These are phyloP conservation scores for Didymella pomorum DNA, from an alignment of 2,329 filamentous ascomycete genomes.

Conservation along the genomic window DNA sequence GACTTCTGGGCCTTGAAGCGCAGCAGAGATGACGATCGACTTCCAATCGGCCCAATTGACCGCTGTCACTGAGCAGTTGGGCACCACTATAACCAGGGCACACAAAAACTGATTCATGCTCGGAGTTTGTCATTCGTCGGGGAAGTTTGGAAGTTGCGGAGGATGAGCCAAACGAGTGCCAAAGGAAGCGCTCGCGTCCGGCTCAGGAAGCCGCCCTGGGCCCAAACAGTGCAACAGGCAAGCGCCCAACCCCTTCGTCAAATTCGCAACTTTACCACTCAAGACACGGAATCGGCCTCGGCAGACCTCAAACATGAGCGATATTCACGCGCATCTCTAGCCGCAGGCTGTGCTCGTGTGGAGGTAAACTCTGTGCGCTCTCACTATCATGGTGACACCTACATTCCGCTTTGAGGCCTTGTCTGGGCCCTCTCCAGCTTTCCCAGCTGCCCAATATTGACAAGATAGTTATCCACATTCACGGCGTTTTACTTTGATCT, in stretches of 20 bases:
- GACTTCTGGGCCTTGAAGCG: not conserved
- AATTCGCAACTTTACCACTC: not conserved
- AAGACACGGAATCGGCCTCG: not conserved
- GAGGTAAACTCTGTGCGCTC: constrained; percentile 5
- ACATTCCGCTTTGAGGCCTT: not conserved
- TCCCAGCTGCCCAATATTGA: not conserved
- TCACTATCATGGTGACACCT: constrained; percentile 3
- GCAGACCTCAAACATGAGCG: not conserved
- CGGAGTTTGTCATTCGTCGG: not conserved
- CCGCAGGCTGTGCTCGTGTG: not conserved
- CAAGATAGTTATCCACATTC: not conserved
- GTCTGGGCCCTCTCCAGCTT: not conserved
- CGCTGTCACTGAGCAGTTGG: constrained; percentile 4
- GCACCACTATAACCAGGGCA: not conserved
- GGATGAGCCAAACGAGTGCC: not conserved
- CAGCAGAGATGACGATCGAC: constrained; percentile 6
- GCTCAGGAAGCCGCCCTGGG: not conserved
- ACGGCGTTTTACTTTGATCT: not conserved
- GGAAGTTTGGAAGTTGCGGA: not conserved
- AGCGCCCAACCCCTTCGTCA: not conserved
- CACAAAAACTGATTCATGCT: not conserved
- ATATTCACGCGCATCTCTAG: not conserved
- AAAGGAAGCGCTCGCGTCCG: too few relatives aligned
- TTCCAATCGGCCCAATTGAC: constrained; percentile 1
- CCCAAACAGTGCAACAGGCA: not conserved